A percentile compares a stretch with the other conserved stretches of the same genome.
Evolutionary conservation across 495 filamentous ascomycete genomes (phyloP).

Genomic region (Tuber microsphaerosporum): DNA sequence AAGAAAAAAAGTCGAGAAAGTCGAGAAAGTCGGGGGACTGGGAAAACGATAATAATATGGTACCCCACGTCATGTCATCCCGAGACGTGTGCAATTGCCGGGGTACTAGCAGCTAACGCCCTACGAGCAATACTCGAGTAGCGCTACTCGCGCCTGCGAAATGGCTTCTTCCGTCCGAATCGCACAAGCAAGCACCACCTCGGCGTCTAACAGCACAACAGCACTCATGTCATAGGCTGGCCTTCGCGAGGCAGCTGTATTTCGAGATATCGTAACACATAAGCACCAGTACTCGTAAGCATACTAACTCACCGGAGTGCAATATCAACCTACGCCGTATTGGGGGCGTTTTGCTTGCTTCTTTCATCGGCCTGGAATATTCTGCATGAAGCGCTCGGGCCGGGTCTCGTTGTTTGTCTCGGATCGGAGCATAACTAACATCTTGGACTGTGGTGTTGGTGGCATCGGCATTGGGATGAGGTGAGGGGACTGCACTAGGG

Average conservation of each 20-base stretch:
- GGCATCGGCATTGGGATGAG: background rate
- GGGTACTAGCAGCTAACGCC: background rate
- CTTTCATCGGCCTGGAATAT: background rate
- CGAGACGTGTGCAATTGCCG: background rate
- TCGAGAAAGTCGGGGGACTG: background rate
- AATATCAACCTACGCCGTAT: background rate
- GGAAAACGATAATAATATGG: background rate
- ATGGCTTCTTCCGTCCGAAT: background rate
- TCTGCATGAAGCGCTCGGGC: background rate
- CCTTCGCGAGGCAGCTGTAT: background rate
- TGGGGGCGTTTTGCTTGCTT: background rate
- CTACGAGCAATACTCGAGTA: background rate
- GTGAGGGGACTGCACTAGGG: background rate
- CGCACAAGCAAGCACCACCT: background rate
- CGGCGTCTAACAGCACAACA: background rate
- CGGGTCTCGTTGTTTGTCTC: background rate
- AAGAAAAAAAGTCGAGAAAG: background rate
- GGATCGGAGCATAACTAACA: background rate
- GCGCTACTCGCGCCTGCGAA: background rate
- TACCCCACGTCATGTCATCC: background rate
- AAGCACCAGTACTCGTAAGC: background rate
- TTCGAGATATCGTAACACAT: background rate
- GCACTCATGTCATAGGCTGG: background rate
- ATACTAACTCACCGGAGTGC: background rate
- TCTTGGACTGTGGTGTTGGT: background rate